Evolutionary conservation across 495 filamentous ascomycete species (phyloP).

Genomic region (Symbiotaphrina buchneri): DNA sequence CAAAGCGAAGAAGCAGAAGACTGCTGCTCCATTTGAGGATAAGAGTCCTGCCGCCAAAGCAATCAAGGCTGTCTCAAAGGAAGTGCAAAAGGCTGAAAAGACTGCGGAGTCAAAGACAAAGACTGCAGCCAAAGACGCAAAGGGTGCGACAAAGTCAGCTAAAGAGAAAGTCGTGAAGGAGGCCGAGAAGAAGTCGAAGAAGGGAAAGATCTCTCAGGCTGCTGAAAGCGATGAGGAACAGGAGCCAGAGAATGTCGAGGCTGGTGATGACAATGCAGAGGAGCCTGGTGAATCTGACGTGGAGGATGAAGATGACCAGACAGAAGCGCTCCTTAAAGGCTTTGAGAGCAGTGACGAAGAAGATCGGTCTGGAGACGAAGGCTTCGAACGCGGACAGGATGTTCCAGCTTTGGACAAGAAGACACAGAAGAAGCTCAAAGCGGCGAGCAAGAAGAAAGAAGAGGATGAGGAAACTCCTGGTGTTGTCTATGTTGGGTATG

Average conservation of each 20-base stretch:
- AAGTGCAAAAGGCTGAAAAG: constrained; percentile 6
- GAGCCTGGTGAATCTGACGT: constrained; percentile 16
- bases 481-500: constrained; percentile 61
- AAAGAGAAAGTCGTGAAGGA: too few species aligned
- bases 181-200: constrained; percentile 7
- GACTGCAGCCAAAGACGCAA: constrained; percentile 7
- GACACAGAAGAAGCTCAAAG: constrained; percentile 36
- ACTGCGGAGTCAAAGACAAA: neutral
- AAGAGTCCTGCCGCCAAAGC: constrained; percentile 5
- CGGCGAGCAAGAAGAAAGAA: constrained; percentile 25
- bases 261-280: constrained; percentile 11
- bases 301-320: constrained; percentile 41
- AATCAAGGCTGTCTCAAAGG: constrained; percentile 6
- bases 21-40: constrained; percentile 4
- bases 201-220: constrained; percentile 7
- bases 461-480: constrained; percentile 27
- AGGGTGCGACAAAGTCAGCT: constrained; percentile 4
- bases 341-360: constrained; percentile 66
- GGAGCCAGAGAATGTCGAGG: constrained; percentile 12
- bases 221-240: constrained; percentile 19
- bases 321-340: constrained; percentile 42
- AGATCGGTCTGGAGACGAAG: constrained; percentile 26
- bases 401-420: constrained; percentile 26
- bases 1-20: constrained; percentile 9
- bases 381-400: constrained; percentile 29